Percentiles rank a stretch among this genome's conserved stretches.
Conservation (phyloP, 2,329 filamentous ascomycete genomes). For the Apiospora pterosperma region DNA sequence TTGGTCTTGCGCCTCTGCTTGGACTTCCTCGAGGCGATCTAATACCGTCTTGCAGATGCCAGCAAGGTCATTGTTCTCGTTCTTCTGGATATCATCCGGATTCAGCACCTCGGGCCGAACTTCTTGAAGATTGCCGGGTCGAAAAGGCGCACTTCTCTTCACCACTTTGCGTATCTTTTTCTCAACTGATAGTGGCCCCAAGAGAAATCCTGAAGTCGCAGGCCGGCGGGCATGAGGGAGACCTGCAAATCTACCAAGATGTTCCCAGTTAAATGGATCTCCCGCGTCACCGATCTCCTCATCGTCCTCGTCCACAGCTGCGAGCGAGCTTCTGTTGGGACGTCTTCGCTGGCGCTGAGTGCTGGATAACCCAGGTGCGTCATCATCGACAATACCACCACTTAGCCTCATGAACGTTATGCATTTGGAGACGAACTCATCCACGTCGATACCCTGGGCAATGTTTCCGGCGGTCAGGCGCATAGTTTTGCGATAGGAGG, state of each 20-base stretch:
- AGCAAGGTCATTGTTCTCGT: conserved; percentile 78
- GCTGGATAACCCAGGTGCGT: conserved; percentile 47
- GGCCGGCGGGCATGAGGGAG: conserved; percentile 71
- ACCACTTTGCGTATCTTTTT: conserved; percentile 72
- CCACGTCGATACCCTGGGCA: conserved; percentile 76
- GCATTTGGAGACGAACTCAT: conserved; percentile 89
- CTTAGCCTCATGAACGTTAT: conserved; percentile 81
- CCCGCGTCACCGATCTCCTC: conserved; percentile 68
- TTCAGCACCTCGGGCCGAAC: conserved; percentile 76
- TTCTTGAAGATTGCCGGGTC: conserved; percentile 64
- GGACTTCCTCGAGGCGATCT: conserved; percentile 51
- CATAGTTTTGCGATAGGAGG: conserved; percentile 74
- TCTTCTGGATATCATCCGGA: conserved; percentile 68
- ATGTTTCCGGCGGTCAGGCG: conserved; percentile 70
- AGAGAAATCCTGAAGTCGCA: conserved; percentile 75
- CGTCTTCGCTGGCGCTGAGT: conserved; percentile 45
- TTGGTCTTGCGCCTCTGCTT: conserved; percentile 43
- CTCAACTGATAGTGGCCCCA: conserved; percentile 85
- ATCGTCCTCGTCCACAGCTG: conserved; percentile 48
- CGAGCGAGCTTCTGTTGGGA: conserved; percentile 27
- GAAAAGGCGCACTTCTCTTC: conserved; percentile 68
- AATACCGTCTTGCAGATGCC: conserved; percentile 75
- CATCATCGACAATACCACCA: conserved; percentile 49
- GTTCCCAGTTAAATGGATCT: conserved; percentile 81
- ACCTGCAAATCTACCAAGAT: conserved; percentile 75